These are phyloP conservation scores for Debaryomyces sp. DNA, from an alignment of 1,139 yeast genomes.

Conservation along the genomic window DNA sequence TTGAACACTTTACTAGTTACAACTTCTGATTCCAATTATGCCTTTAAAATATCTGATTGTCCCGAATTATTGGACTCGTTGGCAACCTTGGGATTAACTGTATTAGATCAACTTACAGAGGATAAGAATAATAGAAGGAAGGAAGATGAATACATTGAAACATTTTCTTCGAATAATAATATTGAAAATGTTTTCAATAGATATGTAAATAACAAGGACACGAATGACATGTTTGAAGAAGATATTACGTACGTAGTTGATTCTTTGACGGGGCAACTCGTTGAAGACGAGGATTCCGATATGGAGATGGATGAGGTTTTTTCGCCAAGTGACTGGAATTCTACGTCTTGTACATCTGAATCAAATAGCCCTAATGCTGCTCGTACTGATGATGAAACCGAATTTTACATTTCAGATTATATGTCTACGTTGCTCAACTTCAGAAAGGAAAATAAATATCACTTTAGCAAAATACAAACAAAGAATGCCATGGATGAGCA, in stretches of 20 bases:
- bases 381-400: slow-evolving; percentile 14
- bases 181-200: slow-evolving; percentile 62
- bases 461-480: slow-evolving; percentile 57
- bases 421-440: slow-evolving; percentile 56
- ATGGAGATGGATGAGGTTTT: slow-evolving; percentile 39
- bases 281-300: slow-evolving; percentile 39
- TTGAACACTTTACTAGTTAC: slow-evolving; percentile 80
- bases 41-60: slow-evolving; percentile 65
- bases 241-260: slow-evolving; percentile 56
- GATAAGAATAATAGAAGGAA: slow-evolving; percentile 20
- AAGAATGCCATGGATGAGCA: slow-evolving; percentile 60
- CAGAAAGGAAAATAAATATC: slow-evolving; percentile 63
- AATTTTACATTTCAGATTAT: slow-evolving; percentile 45
- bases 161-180: slow-evolving; percentile 21
- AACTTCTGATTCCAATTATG: slow-evolving; percentile 73
- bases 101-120: slow-evolving; percentile 44
- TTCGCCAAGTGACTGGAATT: slow-evolving; percentile 15
- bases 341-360: background rate
- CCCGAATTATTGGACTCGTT: slow-evolving; percentile 66
- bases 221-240: slow-evolving; percentile 28
- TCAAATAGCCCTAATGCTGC: slow-evolving; percentile 9
- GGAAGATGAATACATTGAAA: slow-evolving; percentile 18
- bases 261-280: slow-evolving; percentile 66
- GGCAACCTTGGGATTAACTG: slow-evolving; percentile 53
- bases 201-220: slow-evolving; percentile 29